These are phyloP conservation scores for Cryphonectria naterciae DNA, from an alignment of 2,329 filamentous ascomycete genomes.

Conservation along the genomic window DNA sequence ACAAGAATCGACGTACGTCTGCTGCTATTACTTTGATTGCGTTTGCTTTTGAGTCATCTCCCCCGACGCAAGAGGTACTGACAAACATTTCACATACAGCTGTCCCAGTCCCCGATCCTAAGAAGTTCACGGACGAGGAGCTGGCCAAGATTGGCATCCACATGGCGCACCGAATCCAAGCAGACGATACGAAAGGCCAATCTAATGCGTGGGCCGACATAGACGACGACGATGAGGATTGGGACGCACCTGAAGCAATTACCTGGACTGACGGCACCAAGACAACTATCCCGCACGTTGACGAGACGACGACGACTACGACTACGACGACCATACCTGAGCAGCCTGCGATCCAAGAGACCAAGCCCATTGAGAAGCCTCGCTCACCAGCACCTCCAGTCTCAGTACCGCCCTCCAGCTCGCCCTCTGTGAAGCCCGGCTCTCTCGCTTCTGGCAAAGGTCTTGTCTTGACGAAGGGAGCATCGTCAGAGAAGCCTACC, in stretches of 20 bases:
- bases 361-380: constrained; percentile 46
- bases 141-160: constrained; percentile 87
- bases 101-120: constrained; percentile 69
- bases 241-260: constrained; percentile 83
- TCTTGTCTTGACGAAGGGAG: constrained; percentile 63
- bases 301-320: constrained; percentile 46
- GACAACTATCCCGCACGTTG: constrained; percentile 69
- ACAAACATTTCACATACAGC: constrained; percentile 47
- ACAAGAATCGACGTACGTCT: constrained; percentile 79
- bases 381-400: constrained; percentile 41
- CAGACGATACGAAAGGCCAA: constrained; percentile 74
- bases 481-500: constrained; percentile 69
- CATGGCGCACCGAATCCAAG: constrained; percentile 76
- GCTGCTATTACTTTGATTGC: neutral
- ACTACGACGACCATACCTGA: constrained; percentile 30
- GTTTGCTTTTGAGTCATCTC: neutral
- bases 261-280: constrained; percentile 90
- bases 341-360: constrained; percentile 33
- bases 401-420: constrained; percentile 43
- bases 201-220: constrained; percentile 77
- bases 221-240: constrained; percentile 79
- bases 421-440: constrained; percentile 49
- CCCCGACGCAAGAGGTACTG: neutral
- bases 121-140: constrained; percentile 86
- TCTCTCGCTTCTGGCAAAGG: constrained; percentile 60